A percentile compares a stretch with the other conserved stretches of the same genome.
Conservation (phyloP, 305 asterid species). For the Withania somnifera region DNA sequence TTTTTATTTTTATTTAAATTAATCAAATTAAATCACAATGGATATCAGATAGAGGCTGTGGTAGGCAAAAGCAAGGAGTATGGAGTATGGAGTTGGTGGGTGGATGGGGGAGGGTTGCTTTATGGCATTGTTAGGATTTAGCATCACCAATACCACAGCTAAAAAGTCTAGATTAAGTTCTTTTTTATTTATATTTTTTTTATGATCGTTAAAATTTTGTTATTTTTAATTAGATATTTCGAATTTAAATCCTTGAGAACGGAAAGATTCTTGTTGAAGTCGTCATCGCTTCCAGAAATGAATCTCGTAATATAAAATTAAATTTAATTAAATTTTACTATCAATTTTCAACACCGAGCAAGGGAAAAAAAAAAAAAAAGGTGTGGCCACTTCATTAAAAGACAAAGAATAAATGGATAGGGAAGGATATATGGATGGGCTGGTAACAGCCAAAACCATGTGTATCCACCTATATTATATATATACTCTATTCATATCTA, state of each 20-base stretch:
- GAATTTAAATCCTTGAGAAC: too few relatives aligned
- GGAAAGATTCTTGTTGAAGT: too few relatives aligned
- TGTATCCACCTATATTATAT: constrained; percentile 15
- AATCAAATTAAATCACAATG: background rate
- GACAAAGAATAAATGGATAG: constrained; percentile 35
- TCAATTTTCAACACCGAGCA: too few relatives aligned
- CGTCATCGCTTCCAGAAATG: too few relatives aligned
- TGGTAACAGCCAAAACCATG: constrained; percentile 39
- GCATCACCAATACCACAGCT: constrained; percentile 35
- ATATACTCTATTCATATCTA: too few relatives aligned
- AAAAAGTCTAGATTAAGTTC: constrained; percentile 45
- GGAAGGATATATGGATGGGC: constrained; percentile 26
- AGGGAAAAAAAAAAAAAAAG: background rate
- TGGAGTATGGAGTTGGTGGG: background rate
- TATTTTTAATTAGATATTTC: too few relatives aligned
- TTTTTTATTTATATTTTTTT: background rate
- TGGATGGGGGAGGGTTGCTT: background rate
- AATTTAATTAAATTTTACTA: too few relatives aligned
- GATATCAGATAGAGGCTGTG: background rate
- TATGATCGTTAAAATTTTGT: background rate
- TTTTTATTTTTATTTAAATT: background rate
- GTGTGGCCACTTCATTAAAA: constrained; percentile 22
- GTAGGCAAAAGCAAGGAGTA: background rate
- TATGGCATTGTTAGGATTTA: constrained; percentile 11
- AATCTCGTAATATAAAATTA: too few relatives aligned